Evolutionary conservation across 345 rosid species (phyloP).

Genomic region (Microcos paniculata): DNA sequence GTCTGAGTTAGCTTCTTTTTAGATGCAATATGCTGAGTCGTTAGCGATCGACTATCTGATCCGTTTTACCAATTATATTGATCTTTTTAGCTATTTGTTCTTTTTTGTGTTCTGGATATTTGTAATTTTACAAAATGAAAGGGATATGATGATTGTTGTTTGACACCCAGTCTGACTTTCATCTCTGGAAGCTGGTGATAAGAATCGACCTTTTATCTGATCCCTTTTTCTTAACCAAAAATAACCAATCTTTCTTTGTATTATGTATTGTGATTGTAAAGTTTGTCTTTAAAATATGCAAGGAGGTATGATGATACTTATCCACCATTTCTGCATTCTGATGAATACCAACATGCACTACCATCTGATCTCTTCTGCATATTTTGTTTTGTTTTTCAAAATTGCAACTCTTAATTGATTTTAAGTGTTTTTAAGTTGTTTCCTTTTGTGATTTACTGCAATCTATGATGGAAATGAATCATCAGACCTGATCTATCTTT

Average conservation of each 20-base stretch:
- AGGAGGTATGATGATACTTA: constrained; percentile 58
- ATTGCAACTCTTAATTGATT: too few species aligned
- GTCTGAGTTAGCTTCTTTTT: constrained; percentile 44
- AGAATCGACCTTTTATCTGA: constrained; percentile 28
- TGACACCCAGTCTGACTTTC: constrained; percentile 51
- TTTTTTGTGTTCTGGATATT: neutral
- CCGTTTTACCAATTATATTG: neutral
- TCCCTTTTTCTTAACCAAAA: constrained; percentile 1
- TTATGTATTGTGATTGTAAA: too few species aligned
- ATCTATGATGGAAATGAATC: constrained; percentile 64
- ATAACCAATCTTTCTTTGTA: neutral
- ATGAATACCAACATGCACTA: constrained; percentile 76
- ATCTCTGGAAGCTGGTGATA: constrained; percentile 35
- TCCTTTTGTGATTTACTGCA: constrained; percentile 21
- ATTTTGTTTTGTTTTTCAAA: neutral
- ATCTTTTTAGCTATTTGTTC: neutral
- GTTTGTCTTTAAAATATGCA: constrained; percentile 10
- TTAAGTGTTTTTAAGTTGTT: neutral
- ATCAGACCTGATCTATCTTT: constrained; percentile 36
- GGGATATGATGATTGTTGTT: constrained; percentile 36
- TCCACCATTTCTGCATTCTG: constrained; percentile 60
- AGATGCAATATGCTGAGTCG: constrained; percentile 34
- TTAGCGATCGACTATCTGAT: constrained; percentile 44
- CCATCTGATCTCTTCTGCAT: constrained; percentile 77
- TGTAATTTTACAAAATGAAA: neutral